These are phyloP conservation scores for Primulina huaijiensis DNA, from an alignment of 257 asterid species.

Conservation along the genomic window DNA sequence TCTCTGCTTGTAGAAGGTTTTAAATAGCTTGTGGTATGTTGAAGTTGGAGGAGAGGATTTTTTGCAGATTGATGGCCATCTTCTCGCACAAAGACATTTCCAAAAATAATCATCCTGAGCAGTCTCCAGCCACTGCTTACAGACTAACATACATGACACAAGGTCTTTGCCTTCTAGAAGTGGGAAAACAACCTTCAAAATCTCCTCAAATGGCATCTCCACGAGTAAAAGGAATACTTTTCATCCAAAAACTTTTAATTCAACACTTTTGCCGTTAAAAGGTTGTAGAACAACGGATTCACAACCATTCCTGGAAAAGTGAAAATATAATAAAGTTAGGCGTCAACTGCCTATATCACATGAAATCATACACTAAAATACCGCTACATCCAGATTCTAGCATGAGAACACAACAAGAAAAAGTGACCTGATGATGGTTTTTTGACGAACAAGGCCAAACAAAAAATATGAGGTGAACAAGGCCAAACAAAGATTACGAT, in stretches of 20 bases:
- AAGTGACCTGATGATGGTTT: background rate
- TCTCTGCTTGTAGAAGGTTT: conserved; percentile 58
- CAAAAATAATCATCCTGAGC: conserved; percentile 87
- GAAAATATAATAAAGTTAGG: background rate
- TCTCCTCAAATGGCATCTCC: conserved; percentile 61
- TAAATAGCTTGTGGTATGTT: conserved; percentile 61
- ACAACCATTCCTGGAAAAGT: conserved; percentile 29
- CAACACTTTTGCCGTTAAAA: conserved; percentile 18
- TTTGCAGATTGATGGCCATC: conserved; percentile 93
- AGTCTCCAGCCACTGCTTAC: conserved; percentile 75
- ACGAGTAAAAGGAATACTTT: conserved; percentile 18
- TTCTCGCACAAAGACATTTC: conserved; percentile 84
- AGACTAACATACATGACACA: conserved; percentile 68
- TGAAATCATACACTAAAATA: background rate
- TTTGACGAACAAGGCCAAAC: background rate
- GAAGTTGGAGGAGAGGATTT: conserved; percentile 56
- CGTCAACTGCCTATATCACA: conserved; percentile 3
- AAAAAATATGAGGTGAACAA: background rate
- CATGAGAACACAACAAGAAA: background rate
- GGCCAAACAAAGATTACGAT: background rate
- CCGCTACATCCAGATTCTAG: background rate
- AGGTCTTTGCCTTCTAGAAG: conserved; percentile 85
- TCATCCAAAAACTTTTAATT: background rate
- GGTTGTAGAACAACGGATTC: conserved; percentile 1
- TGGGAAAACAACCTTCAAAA: conserved; percentile 87